Conservation (phyloP, 192 early-diverging fungal species). For the Rhizoclosmatium globosum region DNA sequence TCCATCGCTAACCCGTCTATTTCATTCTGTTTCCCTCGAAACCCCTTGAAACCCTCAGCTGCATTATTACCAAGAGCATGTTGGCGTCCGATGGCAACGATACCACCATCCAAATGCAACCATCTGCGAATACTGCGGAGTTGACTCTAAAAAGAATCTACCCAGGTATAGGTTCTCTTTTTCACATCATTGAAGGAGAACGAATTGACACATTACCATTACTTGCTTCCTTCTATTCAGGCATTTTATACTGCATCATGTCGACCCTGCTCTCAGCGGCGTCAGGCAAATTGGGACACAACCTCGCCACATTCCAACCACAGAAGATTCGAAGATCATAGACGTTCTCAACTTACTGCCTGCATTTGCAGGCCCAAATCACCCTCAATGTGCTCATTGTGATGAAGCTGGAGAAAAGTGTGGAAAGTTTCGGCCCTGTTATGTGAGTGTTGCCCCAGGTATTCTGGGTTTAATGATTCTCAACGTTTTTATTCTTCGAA, state of each 20-base stretch:
- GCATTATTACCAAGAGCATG: constrained; percentile 25
- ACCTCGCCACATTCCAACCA: background rate
- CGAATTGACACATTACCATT: background rate
- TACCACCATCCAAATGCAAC: constrained; percentile 6
- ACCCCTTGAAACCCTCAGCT: background rate
- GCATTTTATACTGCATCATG: constrained; percentile 26
- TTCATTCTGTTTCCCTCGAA: background rate
- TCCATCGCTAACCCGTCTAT: background rate
- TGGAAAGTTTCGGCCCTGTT: constrained; percentile 26
- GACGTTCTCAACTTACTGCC: constrained; percentile 1
- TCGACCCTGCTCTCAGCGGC: constrained; percentile 17
- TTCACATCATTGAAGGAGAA: background rate
- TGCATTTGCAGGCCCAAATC: background rate
- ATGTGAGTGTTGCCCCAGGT: background rate
- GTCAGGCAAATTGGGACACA: constrained; percentile 1
- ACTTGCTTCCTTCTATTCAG: background rate
- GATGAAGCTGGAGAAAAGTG: background rate
- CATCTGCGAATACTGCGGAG: constrained; percentile 12
- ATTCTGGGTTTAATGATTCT: background rate
- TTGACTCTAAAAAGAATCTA: constrained; percentile 19
- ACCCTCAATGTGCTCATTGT: constrained; percentile 5
- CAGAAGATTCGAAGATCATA: constrained; percentile 7
- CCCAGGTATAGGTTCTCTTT: constrained; percentile 4
- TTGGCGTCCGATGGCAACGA: constrained; percentile 5
- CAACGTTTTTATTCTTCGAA: background rate